These are phyloP conservation scores for Cephalotrichum gorgonifer DNA, from an alignment of 2,329 filamentous ascomycete species.

Conservation along the genomic window DNA sequence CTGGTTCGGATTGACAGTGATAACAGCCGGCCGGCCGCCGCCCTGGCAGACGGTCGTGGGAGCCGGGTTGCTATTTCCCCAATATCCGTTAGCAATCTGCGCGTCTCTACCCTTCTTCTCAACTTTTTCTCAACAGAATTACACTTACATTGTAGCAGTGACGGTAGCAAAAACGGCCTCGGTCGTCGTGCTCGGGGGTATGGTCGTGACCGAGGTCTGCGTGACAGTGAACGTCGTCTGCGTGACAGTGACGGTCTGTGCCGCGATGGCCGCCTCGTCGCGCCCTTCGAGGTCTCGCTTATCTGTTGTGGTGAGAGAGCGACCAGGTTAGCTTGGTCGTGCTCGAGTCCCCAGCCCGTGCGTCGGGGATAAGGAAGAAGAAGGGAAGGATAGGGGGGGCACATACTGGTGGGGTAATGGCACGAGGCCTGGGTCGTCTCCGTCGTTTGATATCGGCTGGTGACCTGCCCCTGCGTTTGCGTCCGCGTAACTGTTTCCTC, in stretches of 20 bases:
- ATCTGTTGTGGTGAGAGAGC: neutral
- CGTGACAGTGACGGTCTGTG: conserved; percentile 24
- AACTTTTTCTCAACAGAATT: too few relatives aligned
- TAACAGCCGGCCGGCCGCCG: conserved; percentile 14
- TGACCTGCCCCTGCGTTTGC: conserved; percentile 19
- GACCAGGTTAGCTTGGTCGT: neutral
- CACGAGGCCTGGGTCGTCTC: conserved; percentile 20
- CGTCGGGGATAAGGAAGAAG: neutral
- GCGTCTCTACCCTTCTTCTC: too few relatives aligned
- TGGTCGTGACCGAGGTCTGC: conserved; percentile 20
- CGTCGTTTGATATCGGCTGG: conserved; percentile 20
- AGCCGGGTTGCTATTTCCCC: conserved; percentile 15
- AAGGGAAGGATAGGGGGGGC: neutral
- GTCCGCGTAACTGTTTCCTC: conserved; percentile 20
- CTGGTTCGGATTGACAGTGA: conserved; percentile 19
- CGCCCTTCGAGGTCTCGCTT: conserved; percentile 9
- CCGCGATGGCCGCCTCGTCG: conserved; percentile 14
- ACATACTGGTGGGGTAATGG: conserved; percentile 19
- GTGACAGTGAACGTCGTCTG: conserved; percentile 25
- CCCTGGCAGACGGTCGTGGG: conserved; percentile 22
- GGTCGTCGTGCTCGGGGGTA: conserved; percentile 20
- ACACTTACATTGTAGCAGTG: conserved; percentile 16
- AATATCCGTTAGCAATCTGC: too few relatives aligned
- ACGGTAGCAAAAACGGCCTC: conserved; percentile 20
- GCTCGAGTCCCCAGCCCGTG: neutral